Percentiles rank a stretch among this genome's conserved stretches.
Conservation (phyloP, 192 early-diverging fungal species). For the Geranomyces michiganensis region DNA sequence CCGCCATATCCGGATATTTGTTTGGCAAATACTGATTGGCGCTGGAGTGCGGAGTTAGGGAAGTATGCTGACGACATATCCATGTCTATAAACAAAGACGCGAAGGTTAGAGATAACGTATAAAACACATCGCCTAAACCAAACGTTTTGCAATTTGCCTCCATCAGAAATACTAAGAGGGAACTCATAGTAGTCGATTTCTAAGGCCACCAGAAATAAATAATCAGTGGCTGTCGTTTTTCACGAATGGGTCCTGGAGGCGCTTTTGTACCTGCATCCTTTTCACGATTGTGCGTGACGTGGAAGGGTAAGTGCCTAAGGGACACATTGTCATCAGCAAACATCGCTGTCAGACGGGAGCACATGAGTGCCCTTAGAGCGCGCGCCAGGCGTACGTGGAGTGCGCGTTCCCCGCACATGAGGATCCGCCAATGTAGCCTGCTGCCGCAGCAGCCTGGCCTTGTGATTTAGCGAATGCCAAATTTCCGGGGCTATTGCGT, state of each 20-base stretch:
- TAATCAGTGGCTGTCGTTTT: too few species aligned
- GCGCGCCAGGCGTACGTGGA: background rate
- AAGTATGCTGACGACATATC: too few species aligned
- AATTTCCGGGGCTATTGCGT: background rate
- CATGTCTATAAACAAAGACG: too few species aligned
- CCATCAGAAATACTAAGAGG: background rate
- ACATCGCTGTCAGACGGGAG: too few species aligned
- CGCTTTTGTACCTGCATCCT: too few species aligned
- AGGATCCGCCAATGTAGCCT: constrained; percentile 4
- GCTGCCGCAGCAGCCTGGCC: background rate
- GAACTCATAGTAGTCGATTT: constrained; percentile 14
- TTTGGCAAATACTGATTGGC: background rate
- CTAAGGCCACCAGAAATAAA: background rate
- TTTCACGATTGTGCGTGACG: constrained; percentile 4
- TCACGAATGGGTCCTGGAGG: too few species aligned
- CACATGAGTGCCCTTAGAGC: too few species aligned
- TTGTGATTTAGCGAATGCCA: background rate
- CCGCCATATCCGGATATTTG: constrained; percentile 7
- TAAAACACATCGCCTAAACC: too few species aligned
- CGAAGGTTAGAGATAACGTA: too few species aligned
- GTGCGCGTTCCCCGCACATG: background rate
- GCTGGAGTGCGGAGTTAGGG: constrained; percentile 5
- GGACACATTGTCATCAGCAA: too few species aligned
- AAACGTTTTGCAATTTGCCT: too few species aligned
- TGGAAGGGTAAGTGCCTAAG: constrained; percentile 3